Evolutionary conservation across 2,329 filamentous ascomycete species (phyloP).

Genomic region (Hypoxylon sp.): DNA sequence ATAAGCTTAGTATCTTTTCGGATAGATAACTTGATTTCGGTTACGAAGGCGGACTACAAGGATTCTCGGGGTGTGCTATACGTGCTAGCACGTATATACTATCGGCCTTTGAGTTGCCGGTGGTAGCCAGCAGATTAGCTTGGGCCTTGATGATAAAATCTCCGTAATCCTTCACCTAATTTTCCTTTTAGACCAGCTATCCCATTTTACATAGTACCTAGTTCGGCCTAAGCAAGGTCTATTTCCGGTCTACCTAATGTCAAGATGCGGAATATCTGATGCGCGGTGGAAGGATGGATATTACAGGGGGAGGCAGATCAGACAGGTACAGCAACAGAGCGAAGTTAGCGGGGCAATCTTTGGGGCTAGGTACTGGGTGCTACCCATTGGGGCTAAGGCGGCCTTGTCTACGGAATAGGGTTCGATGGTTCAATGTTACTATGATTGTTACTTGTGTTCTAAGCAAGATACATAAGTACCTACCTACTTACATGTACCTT

Average conservation of each 20-base stretch:
- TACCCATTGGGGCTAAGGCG: slow-evolving; percentile 10
- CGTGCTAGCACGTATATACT: too few relatives aligned
- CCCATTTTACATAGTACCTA: slow-evolving; percentile 5
- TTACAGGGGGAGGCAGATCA: slow-evolving; percentile 39
- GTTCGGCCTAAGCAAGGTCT: slow-evolving; percentile 20
- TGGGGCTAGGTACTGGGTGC: too few relatives aligned
- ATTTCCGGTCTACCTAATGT: slow-evolving; percentile 22
- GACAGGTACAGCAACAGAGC: slow-evolving; percentile 33
- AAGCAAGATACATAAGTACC: neutral
- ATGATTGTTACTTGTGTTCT: neutral
- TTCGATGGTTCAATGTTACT: neutral
- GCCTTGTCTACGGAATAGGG: slow-evolving; percentile 11
- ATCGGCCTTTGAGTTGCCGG: neutral
- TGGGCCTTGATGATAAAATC: slow-evolving; percentile 15
- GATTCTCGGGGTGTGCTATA: neutral
- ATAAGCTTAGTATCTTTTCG: slow-evolving; percentile 31
- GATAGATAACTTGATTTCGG: slow-evolving; percentile 28
- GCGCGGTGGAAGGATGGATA: slow-evolving; percentile 34
- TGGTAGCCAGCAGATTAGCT: slow-evolving; percentile 22
- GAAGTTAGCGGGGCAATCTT: neutral
- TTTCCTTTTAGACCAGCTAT: neutral
- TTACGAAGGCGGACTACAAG: slow-evolving; percentile 12
- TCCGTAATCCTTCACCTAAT: slow-evolving; percentile 16
- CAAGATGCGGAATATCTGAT: neutral
- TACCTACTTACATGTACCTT: slow-evolving; percentile 1